Conservation (phyloP, 2,329 filamentous ascomycete species). For the Trichoderma sp. region DNA sequence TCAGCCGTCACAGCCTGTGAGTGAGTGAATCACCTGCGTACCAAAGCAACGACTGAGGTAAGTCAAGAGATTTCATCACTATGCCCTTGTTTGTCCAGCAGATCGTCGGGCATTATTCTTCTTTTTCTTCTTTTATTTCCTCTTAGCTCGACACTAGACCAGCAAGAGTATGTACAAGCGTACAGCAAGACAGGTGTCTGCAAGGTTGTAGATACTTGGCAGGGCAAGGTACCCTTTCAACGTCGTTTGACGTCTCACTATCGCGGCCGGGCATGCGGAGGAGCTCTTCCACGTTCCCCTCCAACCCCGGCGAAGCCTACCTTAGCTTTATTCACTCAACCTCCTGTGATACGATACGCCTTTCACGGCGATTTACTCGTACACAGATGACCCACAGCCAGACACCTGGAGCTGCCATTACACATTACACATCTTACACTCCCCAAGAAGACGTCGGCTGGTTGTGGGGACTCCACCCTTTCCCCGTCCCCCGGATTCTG, state of each 20-base stretch:
- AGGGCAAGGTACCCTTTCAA: constrained; percentile 1
- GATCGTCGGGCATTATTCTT: background rate
- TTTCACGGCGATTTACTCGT: background rate
- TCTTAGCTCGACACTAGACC: background rate
- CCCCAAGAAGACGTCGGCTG: background rate
- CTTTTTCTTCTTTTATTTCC: background rate
- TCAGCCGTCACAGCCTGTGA: constrained; percentile 9
- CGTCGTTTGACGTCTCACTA: background rate
- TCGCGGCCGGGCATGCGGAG: constrained; percentile 20
- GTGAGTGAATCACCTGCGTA: background rate
- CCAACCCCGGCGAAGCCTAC: constrained; percentile 1
- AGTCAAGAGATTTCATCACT: background rate
- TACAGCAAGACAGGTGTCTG: background rate
- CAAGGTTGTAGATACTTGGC: constrained; percentile 6
- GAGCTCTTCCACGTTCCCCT: constrained; percentile 4
- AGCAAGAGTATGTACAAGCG: background rate
- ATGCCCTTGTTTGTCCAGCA: background rate
- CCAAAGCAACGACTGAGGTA: background rate
- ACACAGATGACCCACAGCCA: constrained; percentile 12
- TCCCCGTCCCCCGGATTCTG: constrained; percentile 18
- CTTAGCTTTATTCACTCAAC: background rate
- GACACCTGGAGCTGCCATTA: background rate
- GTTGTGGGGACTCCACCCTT: constrained; percentile 16
- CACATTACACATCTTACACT: constrained; percentile 3
- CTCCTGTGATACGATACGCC: background rate